A percentile compares a stretch with the other conserved stretches of the same genome.
Conservation (phyloP, 2,329 filamentous ascomycete genomes). For the Epichloe sp. region DNA sequence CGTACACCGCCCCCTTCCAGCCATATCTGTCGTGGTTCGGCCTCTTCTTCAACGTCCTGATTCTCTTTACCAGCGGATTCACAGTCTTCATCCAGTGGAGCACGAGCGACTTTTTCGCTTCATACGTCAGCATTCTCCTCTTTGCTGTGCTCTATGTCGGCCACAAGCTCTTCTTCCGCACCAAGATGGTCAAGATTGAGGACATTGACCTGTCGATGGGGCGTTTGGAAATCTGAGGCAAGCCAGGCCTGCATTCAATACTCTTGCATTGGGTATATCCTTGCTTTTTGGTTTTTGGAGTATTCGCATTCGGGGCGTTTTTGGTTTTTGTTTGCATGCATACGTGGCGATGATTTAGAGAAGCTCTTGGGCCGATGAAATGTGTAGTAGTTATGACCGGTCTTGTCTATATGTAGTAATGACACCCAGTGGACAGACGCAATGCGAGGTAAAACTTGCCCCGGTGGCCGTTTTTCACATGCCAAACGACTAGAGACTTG, state of each 20-base stretch:
- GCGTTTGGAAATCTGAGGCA: conserved; percentile 1
- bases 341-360: background rate
- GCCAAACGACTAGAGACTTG: too few species aligned
- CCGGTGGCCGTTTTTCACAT: too few species aligned
- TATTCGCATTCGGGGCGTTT: background rate
- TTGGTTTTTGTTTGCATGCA: conserved; percentile 1
- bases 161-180: conserved; percentile 40
- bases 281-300: too few species aligned
- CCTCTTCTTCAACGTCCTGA: conserved; percentile 49
- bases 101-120: conserved; percentile 47
- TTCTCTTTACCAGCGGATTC: conserved; percentile 57
- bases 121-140: conserved; percentile 51
- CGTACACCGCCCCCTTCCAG: conserved; percentile 48
- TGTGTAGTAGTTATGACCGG: background rate
- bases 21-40: conserved; percentile 54
- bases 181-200: conserved; percentile 22
- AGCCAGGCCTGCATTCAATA: too few species aligned
- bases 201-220: conserved; percentile 22
- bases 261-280: too few species aligned
- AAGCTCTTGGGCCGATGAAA: too few species aligned
- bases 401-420: conserved; percentile 4
- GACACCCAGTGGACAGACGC: conserved; percentile 1
- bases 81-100: conserved; percentile 53
- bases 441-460: too few species aligned
- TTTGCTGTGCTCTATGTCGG: conserved; percentile 46